phyloP scores from a whole-genome alignment of 345 rosid species.

The Syzygium grande region DNA sequence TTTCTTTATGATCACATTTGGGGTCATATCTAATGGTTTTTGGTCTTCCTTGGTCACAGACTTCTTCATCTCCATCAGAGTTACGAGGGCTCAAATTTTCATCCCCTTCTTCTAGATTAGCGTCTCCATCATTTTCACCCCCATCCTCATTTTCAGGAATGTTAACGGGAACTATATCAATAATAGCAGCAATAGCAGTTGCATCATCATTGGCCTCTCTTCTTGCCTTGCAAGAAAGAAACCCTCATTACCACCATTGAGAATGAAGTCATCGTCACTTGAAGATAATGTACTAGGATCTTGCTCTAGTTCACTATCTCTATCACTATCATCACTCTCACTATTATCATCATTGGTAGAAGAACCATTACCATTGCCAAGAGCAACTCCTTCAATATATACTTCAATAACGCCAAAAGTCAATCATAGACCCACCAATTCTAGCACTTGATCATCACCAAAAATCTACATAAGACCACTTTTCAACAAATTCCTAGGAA shows the following conservation, averaged over 20 bases:
- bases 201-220: neutral
- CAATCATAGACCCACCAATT: neutral
- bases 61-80: neutral
- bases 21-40: neutral
- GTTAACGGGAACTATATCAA: neutral
- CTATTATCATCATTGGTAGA: neutral
- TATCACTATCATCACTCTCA: too few species aligned
- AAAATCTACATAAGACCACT: rapidly evolving
- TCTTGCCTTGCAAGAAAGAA: neutral
- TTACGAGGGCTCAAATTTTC: neutral
- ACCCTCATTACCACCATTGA: rapidly evolving
- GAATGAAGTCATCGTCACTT: neutral
- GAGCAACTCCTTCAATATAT: neutral
- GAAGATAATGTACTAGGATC: neutral
- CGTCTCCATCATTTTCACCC: neutral
- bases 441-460: neutral
- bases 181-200: rapidly evolving
- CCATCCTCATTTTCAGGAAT: neutral
- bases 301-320: neutral
- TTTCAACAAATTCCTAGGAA: neutral
- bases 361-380: neutral
- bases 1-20: neutral
- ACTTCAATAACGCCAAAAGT: neutral
- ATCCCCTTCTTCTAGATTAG: neutral
- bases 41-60: neutral